A percentile compares a stretch with the other conserved stretches of the same genome.
phyloP scores from a whole-genome alignment of 345 rosid genomes.

The Pseudoturritis turrita region DNA sequence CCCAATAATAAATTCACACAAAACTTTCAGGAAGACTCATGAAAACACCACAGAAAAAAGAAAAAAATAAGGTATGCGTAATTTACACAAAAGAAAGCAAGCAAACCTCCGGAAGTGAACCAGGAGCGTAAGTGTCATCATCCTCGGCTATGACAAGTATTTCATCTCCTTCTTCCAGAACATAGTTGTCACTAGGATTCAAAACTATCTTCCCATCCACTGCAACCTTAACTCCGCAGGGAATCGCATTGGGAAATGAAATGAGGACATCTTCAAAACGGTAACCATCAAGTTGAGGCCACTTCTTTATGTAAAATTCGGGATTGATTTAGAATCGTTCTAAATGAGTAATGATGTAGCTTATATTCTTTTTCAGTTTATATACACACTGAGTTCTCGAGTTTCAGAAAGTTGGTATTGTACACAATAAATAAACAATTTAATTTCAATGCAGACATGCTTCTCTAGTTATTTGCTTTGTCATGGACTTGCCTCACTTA shows the following conservation, averaged over 20 bases:
- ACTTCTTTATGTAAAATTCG: conserved; percentile 82
- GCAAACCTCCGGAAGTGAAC: conserved; percentile 71
- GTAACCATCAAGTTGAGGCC: conserved; percentile 82
- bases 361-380: background rate
- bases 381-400: background rate
- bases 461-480: background rate
- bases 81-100: conserved; percentile 15
- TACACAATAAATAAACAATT: background rate
- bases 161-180: conserved; percentile 79
- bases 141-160: conserved; percentile 94
- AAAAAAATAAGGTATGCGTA: background rate
- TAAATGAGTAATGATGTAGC: too few relatives aligned
- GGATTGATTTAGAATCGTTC: background rate
- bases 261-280: conserved; percentile 64
- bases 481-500: background rate
- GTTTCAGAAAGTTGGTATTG: background rate
- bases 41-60: too few relatives aligned
- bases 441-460: background rate
- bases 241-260: conserved; percentile 86
- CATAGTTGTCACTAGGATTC: conserved; percentile 68
- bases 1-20: background rate
- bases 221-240: conserved; percentile 86
- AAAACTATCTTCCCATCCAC: conserved; percentile 71
- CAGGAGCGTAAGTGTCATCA: conserved; percentile 90
- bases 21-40: background rate